phyloP scores from a whole-genome alignment of 2,329 filamentous ascomycete species.

The Penicillium sp. region DNA sequence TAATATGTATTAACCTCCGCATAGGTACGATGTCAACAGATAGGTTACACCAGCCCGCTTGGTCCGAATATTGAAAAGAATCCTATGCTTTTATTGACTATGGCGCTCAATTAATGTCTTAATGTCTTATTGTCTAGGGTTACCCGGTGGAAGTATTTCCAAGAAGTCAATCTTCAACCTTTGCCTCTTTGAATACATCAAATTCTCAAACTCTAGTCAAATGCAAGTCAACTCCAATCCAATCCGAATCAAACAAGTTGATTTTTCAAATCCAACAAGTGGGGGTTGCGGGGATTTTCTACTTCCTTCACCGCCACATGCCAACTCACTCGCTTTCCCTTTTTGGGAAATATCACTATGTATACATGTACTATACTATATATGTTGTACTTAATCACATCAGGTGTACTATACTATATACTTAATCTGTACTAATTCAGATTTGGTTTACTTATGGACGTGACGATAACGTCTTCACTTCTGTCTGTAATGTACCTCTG shows the following conservation, averaged over 20 bases:
- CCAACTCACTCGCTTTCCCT: slow-evolving; percentile 25
- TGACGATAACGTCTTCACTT: not conserved
- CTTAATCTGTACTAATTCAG: not conserved
- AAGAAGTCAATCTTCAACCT: not conserved
- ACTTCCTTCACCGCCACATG: slow-evolving; percentile 27
- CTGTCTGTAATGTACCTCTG: not conserved
- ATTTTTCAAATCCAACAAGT: slow-evolving; percentile 12
- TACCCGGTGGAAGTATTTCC: not conserved
- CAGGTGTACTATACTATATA: too few relatives aligned
- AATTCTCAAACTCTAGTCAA: not conserved
- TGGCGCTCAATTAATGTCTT: not conserved
- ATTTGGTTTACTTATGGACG: not conserved
- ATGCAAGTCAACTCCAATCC: not conserved
- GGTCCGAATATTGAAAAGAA: slow-evolving; percentile 5
- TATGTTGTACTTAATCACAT: too few relatives aligned
- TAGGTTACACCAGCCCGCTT: slow-evolving; percentile 17
- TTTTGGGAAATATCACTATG: slow-evolving; percentile 4
- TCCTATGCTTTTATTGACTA: not conserved
- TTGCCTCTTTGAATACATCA: not conserved
- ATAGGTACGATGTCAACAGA: slow-evolving; percentile 2
- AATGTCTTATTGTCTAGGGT: not conserved
- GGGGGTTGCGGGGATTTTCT: slow-evolving; percentile 23
- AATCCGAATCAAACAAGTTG: not conserved
- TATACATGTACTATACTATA: too few relatives aligned
- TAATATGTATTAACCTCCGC: too few relatives aligned